Evolutionary conservation across 2,329 filamentous ascomycete species (phyloP).

Genomic region (Alternaria rosae): DNA sequence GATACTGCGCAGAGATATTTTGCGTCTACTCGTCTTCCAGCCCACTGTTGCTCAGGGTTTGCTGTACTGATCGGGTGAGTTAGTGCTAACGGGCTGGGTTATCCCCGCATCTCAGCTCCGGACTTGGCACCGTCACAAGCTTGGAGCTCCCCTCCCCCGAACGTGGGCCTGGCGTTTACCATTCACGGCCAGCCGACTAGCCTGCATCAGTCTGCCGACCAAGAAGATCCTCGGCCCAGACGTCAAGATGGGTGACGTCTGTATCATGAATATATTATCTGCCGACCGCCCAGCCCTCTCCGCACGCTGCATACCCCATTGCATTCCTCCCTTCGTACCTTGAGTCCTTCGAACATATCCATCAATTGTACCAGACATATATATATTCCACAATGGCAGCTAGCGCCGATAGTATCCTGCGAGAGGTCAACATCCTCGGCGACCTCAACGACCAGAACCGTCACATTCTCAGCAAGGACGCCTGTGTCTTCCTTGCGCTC

Average conservation of each 20-base stretch:
- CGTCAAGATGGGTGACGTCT: conserved; percentile 45
- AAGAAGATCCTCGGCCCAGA: conserved; percentile 46
- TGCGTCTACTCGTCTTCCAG: conserved; percentile 3
- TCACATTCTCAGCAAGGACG: conserved; percentile 91
- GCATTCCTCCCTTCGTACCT: conserved; percentile 25
- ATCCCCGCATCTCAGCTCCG: conserved; percentile 35
- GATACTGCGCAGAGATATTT: conserved; percentile 5
- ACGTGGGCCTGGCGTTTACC: conserved; percentile 33
- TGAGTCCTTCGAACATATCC: conserved; percentile 10
- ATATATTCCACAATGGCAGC: conserved; percentile 48
- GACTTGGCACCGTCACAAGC: conserved; percentile 49
- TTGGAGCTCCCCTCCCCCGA: conserved; percentile 40
- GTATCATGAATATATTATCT: conserved; percentile 39
- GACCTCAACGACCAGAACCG: conserved; percentile 77
- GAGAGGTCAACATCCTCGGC: conserved; percentile 87
- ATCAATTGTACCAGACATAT: conserved; percentile 11
- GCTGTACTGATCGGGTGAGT: conserved; percentile 26
- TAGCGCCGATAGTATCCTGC: conserved; percentile 75
- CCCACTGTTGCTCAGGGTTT: conserved; percentile 10
- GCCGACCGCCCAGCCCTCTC: conserved; percentile 32
- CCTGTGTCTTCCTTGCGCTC: conserved; percentile 89
- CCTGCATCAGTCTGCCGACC: conserved; percentile 28
- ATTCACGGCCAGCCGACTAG: conserved; percentile 42
- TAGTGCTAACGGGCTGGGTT: conserved; percentile 4
- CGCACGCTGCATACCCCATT: conserved; percentile 35